phyloP scores from a whole-genome alignment of 1,139 yeast genomes.

The Blastobotrys aristatus region DNA sequence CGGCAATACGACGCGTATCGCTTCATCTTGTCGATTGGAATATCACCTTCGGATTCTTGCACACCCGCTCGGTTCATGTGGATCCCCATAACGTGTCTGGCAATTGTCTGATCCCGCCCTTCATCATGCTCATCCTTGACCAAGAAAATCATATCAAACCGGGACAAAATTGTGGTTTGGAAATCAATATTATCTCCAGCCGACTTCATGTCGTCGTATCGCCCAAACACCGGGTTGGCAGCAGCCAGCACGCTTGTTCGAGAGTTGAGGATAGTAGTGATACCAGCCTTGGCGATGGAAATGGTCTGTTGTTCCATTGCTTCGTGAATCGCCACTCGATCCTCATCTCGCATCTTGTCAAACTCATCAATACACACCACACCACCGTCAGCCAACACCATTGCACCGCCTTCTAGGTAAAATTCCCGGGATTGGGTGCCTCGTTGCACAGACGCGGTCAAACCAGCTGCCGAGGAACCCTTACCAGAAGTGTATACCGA shows the following conservation, averaged over 20 bases:
- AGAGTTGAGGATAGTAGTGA: conserved; percentile 90
- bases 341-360: conserved; percentile 98
- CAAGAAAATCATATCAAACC: conserved; percentile 97
- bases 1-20: conserved; percentile 89
- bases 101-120: conserved; percentile 79
- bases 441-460: conserved; percentile 95
- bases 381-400: conserved; percentile 99
- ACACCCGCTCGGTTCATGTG: conserved; percentile 71
- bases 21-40: conserved; percentile 86
- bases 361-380: conserved; percentile 99
- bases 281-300: conserved; percentile 99
- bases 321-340: conserved; percentile 97
- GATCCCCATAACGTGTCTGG: conserved; percentile 90
- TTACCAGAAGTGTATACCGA: conserved; percentile 97
- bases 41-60: conserved; percentile 70
- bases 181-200: conserved; percentile 98
- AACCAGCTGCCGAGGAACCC: conserved; percentile 99
- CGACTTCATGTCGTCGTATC: conserved; percentile 91
- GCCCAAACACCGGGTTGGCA: conserved; percentile 94
- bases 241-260: conserved; percentile 97
- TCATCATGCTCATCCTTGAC: conserved; percentile 94
- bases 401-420: conserved; percentile 97
- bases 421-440: conserved; percentile 85
- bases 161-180: conserved; percentile 92
- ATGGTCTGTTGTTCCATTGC: conserved; percentile 99